Percentiles rank a stretch among this genome's conserved stretches.
phyloP scores from a whole-genome alignment of 1,284 basidiomycete genomes.

The Thecaphora thlaspeos region DNA sequence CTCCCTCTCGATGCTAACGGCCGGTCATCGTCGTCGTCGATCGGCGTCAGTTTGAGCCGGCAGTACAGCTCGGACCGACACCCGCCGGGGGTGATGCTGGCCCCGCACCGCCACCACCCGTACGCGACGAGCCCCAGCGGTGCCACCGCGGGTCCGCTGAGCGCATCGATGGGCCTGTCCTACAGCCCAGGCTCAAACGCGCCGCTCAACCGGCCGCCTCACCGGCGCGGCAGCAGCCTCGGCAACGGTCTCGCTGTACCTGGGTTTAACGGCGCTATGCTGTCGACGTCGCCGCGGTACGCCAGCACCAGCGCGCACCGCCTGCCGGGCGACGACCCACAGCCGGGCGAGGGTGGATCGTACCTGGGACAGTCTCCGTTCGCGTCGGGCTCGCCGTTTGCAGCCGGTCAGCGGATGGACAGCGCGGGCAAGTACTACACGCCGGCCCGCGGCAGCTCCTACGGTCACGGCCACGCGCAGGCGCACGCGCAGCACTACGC shows the following conservation, averaged over 20 bases:
- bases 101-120: constrained; percentile 35
- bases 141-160: constrained; percentile 33
- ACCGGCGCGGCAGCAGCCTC: constrained; percentile 36
- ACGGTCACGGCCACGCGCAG: constrained; percentile 21
- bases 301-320: constrained; percentile 6
- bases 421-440: constrained; percentile 25
- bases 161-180: constrained; percentile 38
- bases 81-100: constrained; percentile 11
- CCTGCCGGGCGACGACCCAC: no score
- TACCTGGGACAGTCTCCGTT: constrained; percentile 28
- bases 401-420: constrained; percentile 16
- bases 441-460: constrained; percentile 8
- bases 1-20: constrained; percentile 24
- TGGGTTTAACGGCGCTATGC: constrained; percentile 19
- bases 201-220: constrained; percentile 29
- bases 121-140: constrained; percentile 37
- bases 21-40: constrained; percentile 1
- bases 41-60: constrained; percentile 29
- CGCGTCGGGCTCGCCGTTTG: constrained; percentile 24
- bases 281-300: constrained; percentile 35
- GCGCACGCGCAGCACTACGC: constrained; percentile 26
- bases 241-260: constrained; percentile 38
- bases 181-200: constrained; percentile 42
- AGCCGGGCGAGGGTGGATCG: no score
- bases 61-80: constrained; percentile 46